A percentile compares a stretch with the other conserved stretches of the same genome.
Conservation (phyloP, 768 basidiomycete genomes). For the Gyrodon lividus region DNA sequence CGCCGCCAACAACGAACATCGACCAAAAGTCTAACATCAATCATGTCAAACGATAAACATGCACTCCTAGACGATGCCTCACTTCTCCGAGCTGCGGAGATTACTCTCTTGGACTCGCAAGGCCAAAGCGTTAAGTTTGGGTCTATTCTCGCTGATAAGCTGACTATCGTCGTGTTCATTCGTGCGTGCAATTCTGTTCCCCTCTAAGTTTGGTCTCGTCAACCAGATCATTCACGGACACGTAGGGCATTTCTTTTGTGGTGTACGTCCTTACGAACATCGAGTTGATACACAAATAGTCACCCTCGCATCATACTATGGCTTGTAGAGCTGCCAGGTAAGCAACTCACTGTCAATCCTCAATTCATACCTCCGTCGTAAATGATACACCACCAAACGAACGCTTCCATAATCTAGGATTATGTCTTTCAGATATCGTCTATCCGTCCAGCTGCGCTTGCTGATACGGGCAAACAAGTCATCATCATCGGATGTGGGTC, state of each 20-base stretch:
- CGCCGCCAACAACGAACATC: too few species aligned
- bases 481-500: constrained; percentile 63
- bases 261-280: constrained; percentile 13
- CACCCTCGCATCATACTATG: background rate
- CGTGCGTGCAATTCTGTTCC: constrained; percentile 34
- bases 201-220: too few species aligned
- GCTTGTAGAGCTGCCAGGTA: constrained; percentile 43
- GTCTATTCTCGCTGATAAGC: constrained; percentile 45
- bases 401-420: constrained; percentile 28
- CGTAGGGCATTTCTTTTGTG: background rate
- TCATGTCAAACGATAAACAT: constrained; percentile 1
- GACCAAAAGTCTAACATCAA: too few species aligned
- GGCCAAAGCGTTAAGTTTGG: constrained; percentile 54
- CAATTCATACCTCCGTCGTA: background rate
- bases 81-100: constrained; percentile 37
- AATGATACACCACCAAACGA: background rate
- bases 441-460: constrained; percentile 41
- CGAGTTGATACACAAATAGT: background rate
- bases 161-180: constrained; percentile 63
- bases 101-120: constrained; percentile 43
- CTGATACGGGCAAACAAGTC: constrained; percentile 39
- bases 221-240: background rate
- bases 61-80: constrained; percentile 34
- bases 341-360: constrained; percentile 2
- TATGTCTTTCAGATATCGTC: constrained; percentile 49